A percentile compares a stretch with the other conserved stretches of the same genome.
Conservation (phyloP, 768 basidiomycete genomes). For the Rhodotorula paludigena region DNA sequence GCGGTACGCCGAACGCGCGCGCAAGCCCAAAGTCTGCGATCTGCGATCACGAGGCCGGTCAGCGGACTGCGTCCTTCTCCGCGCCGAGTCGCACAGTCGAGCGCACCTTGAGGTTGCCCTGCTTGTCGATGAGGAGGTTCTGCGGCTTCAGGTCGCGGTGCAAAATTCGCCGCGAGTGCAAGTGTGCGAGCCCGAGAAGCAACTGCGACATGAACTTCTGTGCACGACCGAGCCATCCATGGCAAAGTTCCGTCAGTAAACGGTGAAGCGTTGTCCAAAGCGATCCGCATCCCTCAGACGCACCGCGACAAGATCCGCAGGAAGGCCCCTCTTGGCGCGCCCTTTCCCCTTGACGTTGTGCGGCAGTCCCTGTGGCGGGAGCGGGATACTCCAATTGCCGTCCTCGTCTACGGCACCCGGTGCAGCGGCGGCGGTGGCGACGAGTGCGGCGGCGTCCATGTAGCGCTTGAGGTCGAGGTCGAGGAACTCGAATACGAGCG, state of each 20-base stretch:
- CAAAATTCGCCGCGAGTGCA: conserved; percentile 89
- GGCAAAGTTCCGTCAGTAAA: not conserved
- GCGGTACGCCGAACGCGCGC: conserved; percentile 92
- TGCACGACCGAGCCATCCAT: too few species aligned
- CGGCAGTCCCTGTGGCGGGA: not conserved
- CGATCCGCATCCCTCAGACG: too few species aligned
- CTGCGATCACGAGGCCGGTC: not conserved
- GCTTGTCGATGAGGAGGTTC: conserved; percentile 84
- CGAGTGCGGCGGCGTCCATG: conserved; percentile 79
- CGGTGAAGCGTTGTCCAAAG: too few species aligned
- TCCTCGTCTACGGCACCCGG: not conserved
- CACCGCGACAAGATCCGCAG: conserved; percentile 80
- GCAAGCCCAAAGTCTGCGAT: conserved; percentile 89
- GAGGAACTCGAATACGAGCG: conserved; percentile 95
- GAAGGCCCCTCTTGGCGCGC: conserved; percentile 44
- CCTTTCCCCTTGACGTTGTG: conserved; percentile 26
- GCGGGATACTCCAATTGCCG: conserved; percentile 10
- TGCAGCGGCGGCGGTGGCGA: conserved; percentile 34
- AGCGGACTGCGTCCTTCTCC: too few species aligned
- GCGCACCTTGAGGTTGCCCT: conserved; percentile 78
- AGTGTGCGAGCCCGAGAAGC: conserved; percentile 82
- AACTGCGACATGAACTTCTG: conserved; percentile 97
- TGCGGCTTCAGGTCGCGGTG: conserved; percentile 85
- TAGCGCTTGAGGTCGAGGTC: conserved; percentile 95
- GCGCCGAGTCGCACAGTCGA: too few species aligned